Conservation (phyloP, 164 flowering plant species). For the Vitis rotundifolia region DNA sequence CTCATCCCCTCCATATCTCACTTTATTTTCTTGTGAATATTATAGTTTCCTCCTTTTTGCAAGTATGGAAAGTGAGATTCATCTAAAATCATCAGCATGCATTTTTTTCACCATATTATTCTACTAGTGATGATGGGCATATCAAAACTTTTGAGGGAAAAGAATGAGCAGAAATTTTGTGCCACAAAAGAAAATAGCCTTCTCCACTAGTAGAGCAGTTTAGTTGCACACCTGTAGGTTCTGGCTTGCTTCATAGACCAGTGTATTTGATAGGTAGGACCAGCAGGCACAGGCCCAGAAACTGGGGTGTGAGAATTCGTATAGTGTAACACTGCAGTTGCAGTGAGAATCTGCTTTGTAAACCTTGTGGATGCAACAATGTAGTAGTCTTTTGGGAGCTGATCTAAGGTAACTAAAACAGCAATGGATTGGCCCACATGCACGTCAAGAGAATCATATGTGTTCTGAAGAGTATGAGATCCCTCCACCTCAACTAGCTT, state of each 20-base stretch:
- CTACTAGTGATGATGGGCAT: no score
- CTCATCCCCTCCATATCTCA: no score
- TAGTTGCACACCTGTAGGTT: slow-evolving; percentile 42
- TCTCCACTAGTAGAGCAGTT: no score
- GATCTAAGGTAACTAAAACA: slow-evolving; percentile 58
- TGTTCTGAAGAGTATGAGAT: slow-evolving; percentile 49
- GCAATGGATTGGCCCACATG: slow-evolving; percentile 66
- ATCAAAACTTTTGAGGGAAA: no score
- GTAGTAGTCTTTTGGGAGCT: slow-evolving; percentile 59
- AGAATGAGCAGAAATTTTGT: no score
- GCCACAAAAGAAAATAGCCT: no score
- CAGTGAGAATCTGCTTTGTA: slow-evolving; percentile 30
- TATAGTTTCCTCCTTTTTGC: no score
- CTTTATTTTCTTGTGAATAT: no score
- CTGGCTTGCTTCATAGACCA: slow-evolving; percentile 69
- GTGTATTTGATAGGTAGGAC: slow-evolving; percentile 24
- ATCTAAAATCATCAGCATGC: no score
- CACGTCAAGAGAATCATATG: slow-evolving; percentile 57
- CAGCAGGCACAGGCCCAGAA: slow-evolving; percentile 50
- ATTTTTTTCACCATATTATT: no score
- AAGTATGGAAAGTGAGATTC: no score
- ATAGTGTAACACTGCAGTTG: slow-evolving; percentile 51
- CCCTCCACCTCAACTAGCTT: slow-evolving; percentile 75
- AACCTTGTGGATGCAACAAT: slow-evolving; percentile 69
- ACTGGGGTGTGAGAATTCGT: slow-evolving; percentile 44